Base-by-base conservation (phyloP, 2,329 filamentous ascomycete species). In the Epicoccum sorghinum region DNA sequence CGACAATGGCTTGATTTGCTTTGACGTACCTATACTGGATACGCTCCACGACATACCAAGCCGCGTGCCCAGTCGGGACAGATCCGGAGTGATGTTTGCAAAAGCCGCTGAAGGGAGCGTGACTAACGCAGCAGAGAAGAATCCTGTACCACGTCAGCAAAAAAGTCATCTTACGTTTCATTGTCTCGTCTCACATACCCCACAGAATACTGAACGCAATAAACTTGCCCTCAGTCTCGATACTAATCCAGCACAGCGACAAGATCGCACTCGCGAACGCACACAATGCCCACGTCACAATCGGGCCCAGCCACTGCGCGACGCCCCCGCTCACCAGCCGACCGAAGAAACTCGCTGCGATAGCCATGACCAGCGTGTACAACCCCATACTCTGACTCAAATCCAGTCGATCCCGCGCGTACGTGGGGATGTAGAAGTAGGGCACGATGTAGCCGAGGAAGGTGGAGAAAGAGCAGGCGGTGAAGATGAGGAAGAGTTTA, bases 381-480 rank as follows among this genome's bases (percentile, higher is more conserved):
- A 74, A 35, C 1, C 60, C 68, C 9, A 64, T 54, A 24, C 66
- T 71, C 42, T 72, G 65, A 3, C 57, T 64, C n/a, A 62, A 62
- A 0, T 67, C 71, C 7, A 75, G 59, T 4, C 43, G 48, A 35
- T 75, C 68, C 14, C 61, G 58, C 2, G 71, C 70, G 52, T 68
- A 75, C 3, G 69, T 70, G 1, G 72, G 67, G 12, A 75, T 73
- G 47, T 73, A 75, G 42, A 75, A 74, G 45, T 73, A 75, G 1
- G 72, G 72, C 0, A 73, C 62, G 6, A 73, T 75, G 41, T 75
- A 75, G 1, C 73, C 73, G 1, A 75, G 57, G 36, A 74, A 75
- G 3, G 64, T 71, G 27, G 64, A 62, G 45, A 74, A 75, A 0
- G 68, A 71, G 24, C 61, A 71, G 4, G 57, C 59, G 0, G 71